Evolutionary conservation across 176 grass and related monocot genomes (phyloP).

Genomic region (Phoenix roebelenii): DNA sequence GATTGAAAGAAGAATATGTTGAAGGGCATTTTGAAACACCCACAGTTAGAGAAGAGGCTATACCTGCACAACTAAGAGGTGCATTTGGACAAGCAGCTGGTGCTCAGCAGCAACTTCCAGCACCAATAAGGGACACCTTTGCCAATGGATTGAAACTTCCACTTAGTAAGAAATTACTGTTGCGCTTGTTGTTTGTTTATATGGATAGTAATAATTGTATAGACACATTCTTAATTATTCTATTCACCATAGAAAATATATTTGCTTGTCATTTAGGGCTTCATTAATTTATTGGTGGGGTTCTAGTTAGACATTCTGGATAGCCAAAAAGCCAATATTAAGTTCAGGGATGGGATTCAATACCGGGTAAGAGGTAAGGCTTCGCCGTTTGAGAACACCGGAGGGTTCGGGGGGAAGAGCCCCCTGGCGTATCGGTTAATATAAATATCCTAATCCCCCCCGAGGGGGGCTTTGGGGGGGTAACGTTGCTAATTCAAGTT

Average conservation of each 20-base stretch:
- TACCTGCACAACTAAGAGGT: constrained; percentile 75
- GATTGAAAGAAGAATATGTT: constrained; percentile 89
- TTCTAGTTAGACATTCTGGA: no score
- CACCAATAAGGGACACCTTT: constrained; percentile 66
- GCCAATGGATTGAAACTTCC: constrained; percentile 70
- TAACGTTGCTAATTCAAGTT: no score
- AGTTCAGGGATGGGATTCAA: no score
- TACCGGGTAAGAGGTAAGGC: no score
- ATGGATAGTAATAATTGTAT: background rate
- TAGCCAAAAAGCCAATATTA: no score
- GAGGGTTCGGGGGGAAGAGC: no score
- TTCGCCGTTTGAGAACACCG: no score
- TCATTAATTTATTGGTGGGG: no score
- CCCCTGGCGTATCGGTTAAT: no score
- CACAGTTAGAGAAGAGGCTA: constrained; percentile 47
- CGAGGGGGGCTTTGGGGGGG: no score
- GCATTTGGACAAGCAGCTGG: constrained; percentile 59
- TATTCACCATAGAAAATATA: background rate
- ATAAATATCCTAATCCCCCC: no score
- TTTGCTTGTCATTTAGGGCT: background rate
- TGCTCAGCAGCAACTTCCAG: constrained; percentile 69
- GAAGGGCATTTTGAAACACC: constrained; percentile 70
- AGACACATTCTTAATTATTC: background rate
- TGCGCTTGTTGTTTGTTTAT: background rate
- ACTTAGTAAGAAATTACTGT: constrained; percentile 50